A percentile compares a stretch with the other conserved stretches of the same genome.
Evolutionary conservation across 257 asterid genomes (phyloP).

Genomic region (Ophiorrhiza pumila): DNA sequence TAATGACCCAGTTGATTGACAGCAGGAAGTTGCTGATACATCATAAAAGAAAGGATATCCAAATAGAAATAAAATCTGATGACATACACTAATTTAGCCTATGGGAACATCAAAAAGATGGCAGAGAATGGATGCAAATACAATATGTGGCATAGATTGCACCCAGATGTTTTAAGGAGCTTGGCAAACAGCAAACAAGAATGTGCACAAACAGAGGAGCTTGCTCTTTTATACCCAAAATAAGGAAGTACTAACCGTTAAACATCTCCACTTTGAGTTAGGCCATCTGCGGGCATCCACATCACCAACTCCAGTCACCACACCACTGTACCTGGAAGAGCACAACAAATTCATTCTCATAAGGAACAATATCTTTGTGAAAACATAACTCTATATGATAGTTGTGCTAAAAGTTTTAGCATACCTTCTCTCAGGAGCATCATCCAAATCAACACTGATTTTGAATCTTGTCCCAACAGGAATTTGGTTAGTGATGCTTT

Average conservation of each 20-base stretch:
- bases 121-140: not conserved
- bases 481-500: conserved; percentile 49
- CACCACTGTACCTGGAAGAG: conserved; percentile 73
- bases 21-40: not conserved
- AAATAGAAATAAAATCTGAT: not conserved
- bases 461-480: conserved; percentile 82
- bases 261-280: conserved; percentile 93
- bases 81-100: not conserved
- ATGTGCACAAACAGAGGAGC: not conserved
- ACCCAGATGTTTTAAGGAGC: not conserved
- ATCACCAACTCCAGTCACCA: conserved; percentile 81
- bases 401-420: not conserved
- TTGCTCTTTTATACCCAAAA: conserved; percentile 20
- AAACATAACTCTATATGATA: not conserved
- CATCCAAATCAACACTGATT: conserved; percentile 82
- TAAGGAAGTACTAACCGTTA: conserved; percentile 55
- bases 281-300: conserved; percentile 81
- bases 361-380: conserved; percentile 14
- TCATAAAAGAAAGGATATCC: too few species aligned
- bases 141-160: not conserved
- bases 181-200: conserved; percentile 7
- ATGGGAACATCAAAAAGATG: not conserved
- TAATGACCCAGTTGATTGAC: not conserved
- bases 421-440: conserved; percentile 93
- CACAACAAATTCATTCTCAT: conserved; percentile 4